Conservation (phyloP, 2,329 filamentous ascomycete species). For the Calonectria hawksworthii region DNA sequence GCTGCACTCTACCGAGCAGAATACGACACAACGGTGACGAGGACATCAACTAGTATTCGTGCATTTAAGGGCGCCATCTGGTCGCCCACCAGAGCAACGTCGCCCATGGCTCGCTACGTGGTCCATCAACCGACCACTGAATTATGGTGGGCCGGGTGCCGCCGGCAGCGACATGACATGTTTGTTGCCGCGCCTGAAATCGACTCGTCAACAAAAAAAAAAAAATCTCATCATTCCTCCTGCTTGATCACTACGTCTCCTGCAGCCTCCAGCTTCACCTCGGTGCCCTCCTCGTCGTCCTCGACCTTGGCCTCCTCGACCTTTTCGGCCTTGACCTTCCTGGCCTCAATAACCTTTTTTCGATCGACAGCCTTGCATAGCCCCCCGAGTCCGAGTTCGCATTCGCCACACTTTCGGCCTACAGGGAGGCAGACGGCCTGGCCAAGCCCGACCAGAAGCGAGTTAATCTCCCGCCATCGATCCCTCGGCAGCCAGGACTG, state of each 20-base stretch:
- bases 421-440: constrained; percentile 89
- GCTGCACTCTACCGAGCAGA: constrained; percentile 17
- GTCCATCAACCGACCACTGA: constrained; percentile 16
- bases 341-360: constrained; percentile 71
- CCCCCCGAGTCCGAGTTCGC: constrained; percentile 81
- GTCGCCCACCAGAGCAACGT: constrained; percentile 7
- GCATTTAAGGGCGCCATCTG: constrained; percentile 25
- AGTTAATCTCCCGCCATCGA: constrained; percentile 93
- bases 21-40: constrained; percentile 18
- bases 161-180: constrained; percentile 19
- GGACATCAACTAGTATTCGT: constrained; percentile 39
- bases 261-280: constrained; percentile 38
- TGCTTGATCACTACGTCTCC: constrained; percentile 39
- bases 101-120: constrained; percentile 24
- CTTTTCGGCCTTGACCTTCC: constrained; percentile 54
- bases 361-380: constrained; percentile 82
- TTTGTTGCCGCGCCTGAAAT: background rate
- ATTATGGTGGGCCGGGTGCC: constrained; percentile 21
- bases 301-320: constrained; percentile 44
- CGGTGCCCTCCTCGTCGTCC: constrained; percentile 22
- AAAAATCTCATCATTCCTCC: constrained; percentile 41
- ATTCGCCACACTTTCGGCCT: constrained; percentile 86
- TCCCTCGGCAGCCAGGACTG: constrained; percentile 88
- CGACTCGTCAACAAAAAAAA: constrained; percentile 15
- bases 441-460: constrained; percentile 87